Evolutionary conservation across 495 filamentous ascomycete species (phyloP).

Genomic region (Penicillium longicatenatum): DNA sequence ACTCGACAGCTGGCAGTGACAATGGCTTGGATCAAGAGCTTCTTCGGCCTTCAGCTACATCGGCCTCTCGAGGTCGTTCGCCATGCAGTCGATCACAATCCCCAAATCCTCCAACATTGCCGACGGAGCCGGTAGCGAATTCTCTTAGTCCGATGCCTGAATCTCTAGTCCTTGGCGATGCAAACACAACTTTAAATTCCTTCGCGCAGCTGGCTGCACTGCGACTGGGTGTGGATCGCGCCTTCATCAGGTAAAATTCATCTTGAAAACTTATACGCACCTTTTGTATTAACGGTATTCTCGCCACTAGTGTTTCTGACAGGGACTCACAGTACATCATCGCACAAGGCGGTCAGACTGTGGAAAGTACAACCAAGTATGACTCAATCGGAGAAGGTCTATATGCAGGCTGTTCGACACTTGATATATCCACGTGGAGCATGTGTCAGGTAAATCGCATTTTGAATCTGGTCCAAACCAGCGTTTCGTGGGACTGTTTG

Average conservation of each 20-base stretch:
- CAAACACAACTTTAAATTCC: constrained; percentile 60
- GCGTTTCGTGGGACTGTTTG: too few species aligned
- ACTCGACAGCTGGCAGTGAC: background rate
- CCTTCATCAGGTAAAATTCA: constrained; percentile 37
- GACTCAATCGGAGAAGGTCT: constrained; percentile 41
- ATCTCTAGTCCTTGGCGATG: constrained; percentile 26
- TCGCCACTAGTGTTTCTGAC: constrained; percentile 52
- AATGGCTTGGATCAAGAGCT: background rate
- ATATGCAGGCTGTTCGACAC: constrained; percentile 47
- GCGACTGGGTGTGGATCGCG: constrained; percentile 50
- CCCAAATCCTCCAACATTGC: background rate
- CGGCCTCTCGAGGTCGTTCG: background rate
- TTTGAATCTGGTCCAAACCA: too few species aligned
- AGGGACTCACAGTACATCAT: constrained; percentile 58
- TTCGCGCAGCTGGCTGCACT: constrained; percentile 53
- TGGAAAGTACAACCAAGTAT: constrained; percentile 35
- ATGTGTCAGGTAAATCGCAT: constrained; percentile 44
- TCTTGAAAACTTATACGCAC: too few species aligned
- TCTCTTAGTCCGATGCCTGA: constrained; percentile 21
- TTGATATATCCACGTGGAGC: constrained; percentile 39
- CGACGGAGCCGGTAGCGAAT: background rate
- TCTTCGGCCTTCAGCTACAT: background rate
- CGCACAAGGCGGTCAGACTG: constrained; percentile 53
- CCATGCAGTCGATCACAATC: background rate
- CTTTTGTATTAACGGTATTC: background rate